Percentiles rank a stretch among this genome's conserved stretches.
Evolutionary conservation across 148 eudicot genomes (phyloP).

Genomic region (Rhododendron simsii): DNA sequence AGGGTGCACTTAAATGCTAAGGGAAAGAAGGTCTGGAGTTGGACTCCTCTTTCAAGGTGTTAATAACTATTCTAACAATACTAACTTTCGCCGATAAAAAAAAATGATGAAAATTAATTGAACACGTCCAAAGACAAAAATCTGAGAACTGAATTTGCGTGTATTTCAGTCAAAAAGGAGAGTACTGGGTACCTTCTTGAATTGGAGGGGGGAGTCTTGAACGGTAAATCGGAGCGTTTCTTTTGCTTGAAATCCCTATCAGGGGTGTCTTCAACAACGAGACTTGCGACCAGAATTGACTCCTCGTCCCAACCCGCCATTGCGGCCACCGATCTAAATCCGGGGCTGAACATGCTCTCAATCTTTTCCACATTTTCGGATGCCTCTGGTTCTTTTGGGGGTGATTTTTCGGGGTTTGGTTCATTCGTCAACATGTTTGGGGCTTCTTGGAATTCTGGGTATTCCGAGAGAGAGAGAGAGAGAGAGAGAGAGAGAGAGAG

Average conservation of each 20-base stretch:
- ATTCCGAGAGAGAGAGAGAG: not conserved
- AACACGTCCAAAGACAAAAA: not conserved
- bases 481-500: not conserved
- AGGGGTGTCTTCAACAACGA: constrained; percentile 77
- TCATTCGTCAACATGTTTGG: not conserved
- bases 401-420: not conserved
- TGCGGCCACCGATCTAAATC: not conserved
- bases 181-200: constrained; percentile 48
- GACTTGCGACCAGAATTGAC: constrained; percentile 56
- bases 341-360: not conserved
- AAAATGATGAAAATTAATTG: not conserved
- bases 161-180: not conserved
- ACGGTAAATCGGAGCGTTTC: constrained; percentile 39
- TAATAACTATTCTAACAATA: not conserved
- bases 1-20: too few species aligned
- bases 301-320: constrained; percentile 65
- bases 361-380: not conserved
- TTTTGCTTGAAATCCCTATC: constrained; percentile 45
- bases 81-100: too few species aligned
- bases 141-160: not conserved
- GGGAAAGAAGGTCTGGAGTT: too few species aligned
- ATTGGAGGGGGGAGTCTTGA: constrained; percentile 55
- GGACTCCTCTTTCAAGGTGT: too few species aligned
- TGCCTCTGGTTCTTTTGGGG: not conserved
- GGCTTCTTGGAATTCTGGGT: not conserved